Conservation (phyloP, 345 rosid genomes). For the Noccaea bulbosa region DNA sequence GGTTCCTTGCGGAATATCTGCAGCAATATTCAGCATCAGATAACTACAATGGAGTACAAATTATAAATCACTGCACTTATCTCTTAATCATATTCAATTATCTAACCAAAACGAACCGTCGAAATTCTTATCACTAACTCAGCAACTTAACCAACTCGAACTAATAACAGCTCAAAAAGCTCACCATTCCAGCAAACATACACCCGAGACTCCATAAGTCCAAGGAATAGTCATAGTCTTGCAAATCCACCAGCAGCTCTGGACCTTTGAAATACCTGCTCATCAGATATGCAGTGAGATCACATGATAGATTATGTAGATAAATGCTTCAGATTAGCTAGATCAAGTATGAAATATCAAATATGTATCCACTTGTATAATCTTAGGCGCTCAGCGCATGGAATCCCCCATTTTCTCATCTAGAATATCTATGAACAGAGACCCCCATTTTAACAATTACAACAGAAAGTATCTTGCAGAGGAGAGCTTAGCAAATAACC, state of each 20-base stretch:
- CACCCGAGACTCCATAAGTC: constrained; percentile 99
- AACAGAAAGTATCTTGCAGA: not conserved
- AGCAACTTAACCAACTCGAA: not conserved
- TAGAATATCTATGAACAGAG: constrained; percentile 1
- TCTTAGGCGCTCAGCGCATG: too few relatives aligned
- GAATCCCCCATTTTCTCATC: too few relatives aligned
- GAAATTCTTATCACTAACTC: not conserved
- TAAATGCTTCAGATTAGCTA: not conserved
- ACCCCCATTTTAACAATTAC: not conserved
- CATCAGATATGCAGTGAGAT: constrained; percentile 22
- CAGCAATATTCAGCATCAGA: constrained; percentile 44
- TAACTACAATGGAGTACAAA: constrained; percentile 14
- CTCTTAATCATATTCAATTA: not conserved
- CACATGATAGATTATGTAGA: not conserved
- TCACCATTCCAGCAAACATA: constrained; percentile 99
- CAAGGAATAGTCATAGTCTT: constrained; percentile 96
- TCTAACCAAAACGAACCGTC: not conserved
- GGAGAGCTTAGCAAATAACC: constrained; percentile 7
- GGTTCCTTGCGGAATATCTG: constrained; percentile 99
- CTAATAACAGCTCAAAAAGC: constrained; percentile 28
- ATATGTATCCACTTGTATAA: not conserved
- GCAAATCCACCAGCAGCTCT: constrained; percentile 96
- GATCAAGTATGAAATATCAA: not conserved
- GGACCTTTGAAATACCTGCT: constrained; percentile 98
- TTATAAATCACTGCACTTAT: not conserved